phyloP scores from a whole-genome alignment of 2,329 filamentous ascomycete species.

The Trichophaea hybrida region DNA sequence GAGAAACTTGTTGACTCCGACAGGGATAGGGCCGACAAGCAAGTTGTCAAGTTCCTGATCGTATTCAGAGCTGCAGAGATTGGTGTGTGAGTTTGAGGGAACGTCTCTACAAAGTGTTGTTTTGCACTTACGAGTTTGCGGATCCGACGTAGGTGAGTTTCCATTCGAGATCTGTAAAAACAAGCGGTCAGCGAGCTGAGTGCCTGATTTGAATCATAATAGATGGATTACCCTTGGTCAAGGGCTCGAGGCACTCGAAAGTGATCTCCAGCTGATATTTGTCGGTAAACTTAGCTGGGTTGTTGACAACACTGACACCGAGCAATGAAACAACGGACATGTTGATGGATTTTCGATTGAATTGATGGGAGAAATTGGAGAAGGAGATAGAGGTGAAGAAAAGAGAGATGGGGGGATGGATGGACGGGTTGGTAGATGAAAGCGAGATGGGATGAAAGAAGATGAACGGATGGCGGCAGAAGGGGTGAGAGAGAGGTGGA shows the following conservation, averaged over 20 bases:
- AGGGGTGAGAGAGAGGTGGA: not conserved
- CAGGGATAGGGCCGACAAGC: conserved; percentile 90
- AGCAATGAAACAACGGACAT: conserved; percentile 87
- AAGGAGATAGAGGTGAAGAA: not conserved
- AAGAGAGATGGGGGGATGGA: not conserved
- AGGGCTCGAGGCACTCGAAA: conserved; percentile 87
- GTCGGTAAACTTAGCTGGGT: conserved; percentile 84
- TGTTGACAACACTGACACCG: conserved; percentile 91
- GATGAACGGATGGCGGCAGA: conserved; percentile 1
- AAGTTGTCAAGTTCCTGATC: conserved; percentile 97
- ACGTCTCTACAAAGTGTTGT: not conserved
- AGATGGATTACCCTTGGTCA: conserved; percentile 61
- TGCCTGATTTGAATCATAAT: not conserved
- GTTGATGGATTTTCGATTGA: conserved; percentile 9
- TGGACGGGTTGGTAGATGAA: not conserved
- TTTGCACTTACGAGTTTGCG: conserved; percentile 67
- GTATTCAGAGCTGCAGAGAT: conserved; percentile 60
- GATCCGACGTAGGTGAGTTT: conserved; percentile 98
- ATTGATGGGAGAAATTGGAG: not conserved
- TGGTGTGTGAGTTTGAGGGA: not conserved
- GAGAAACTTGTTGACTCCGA: conserved; percentile 96
- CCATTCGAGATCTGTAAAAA: conserved; percentile 83
- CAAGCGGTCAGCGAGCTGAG: not conserved
- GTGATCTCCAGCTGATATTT: conserved; percentile 97
- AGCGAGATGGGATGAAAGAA: not conserved